Evolutionary conservation across 2,329 filamentous ascomycete genomes (phyloP).

Genomic region (Pseudogymnoascus sp.): DNA sequence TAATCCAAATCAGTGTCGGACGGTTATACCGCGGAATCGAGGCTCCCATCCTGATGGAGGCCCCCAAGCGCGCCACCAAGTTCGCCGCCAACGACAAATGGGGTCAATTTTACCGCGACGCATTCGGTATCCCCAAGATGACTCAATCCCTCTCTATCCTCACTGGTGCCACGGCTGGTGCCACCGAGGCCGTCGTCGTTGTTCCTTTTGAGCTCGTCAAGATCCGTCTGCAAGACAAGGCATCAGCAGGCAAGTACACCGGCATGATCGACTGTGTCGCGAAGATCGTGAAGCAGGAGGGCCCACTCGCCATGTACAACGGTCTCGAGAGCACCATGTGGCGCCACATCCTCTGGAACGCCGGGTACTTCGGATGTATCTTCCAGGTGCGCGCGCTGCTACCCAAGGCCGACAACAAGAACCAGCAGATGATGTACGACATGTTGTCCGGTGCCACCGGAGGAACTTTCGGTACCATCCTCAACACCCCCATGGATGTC

Average conservation of each 20-base stretch:
- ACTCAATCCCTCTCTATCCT: constrained; percentile 86
- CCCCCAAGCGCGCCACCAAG: constrained; percentile 92
- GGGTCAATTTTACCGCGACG: constrained; percentile 85
- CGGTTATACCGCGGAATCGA: constrained; percentile 92
- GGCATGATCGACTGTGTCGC: constrained; percentile 71
- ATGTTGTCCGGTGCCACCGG: constrained; percentile 78
- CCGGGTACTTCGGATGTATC: constrained; percentile 96
- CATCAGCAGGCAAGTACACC: constrained; percentile 79
- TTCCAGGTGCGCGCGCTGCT: constrained; percentile 88
- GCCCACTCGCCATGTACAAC: constrained; percentile 84
- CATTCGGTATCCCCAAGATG: constrained; percentile 80
- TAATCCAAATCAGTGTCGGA: constrained; percentile 53
- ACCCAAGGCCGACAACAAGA: constrained; percentile 73
- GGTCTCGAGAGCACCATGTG: constrained; percentile 94
- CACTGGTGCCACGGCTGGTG: constrained; percentile 88
- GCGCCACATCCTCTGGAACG: constrained; percentile 91
- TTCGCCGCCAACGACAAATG: constrained; percentile 98
- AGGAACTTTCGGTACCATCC: constrained; percentile 79
- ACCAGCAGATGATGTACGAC: constrained; percentile 75
- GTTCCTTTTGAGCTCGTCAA: constrained; percentile 98
- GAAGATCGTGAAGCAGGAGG: constrained; percentile 79
- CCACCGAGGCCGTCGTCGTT: constrained; percentile 92
- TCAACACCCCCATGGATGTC: constrained; percentile 95
- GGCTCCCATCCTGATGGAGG: constrained; percentile 96
- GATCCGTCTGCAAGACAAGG: constrained; percentile 93